These are phyloP conservation scores for Platanus orientalis DNA, from an alignment of 164 flowering plant species.

Conservation along the genomic window DNA sequence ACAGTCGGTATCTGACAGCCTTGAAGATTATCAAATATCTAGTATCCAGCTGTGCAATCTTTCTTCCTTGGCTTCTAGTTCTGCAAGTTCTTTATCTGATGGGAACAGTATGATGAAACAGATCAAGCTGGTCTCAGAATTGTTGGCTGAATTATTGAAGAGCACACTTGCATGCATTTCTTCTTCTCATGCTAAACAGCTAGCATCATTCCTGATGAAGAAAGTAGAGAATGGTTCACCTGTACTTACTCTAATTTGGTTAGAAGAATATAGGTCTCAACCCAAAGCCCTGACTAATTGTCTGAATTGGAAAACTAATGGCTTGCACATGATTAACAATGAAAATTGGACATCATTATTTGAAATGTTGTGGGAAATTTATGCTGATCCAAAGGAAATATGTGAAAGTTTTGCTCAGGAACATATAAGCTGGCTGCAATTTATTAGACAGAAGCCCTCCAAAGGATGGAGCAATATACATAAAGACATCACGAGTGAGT, in stretches of 20 bases:
- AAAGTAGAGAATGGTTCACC: conserved; percentile 39
- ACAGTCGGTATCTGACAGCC: conserved; percentile 16
- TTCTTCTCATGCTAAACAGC: conserved; percentile 45
- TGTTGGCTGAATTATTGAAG: conserved; percentile 35
- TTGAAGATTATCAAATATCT: conserved; percentile 23
- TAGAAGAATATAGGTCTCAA: conserved; percentile 32
- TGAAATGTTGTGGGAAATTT: conserved; percentile 48
- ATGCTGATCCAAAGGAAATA: conserved; percentile 42
- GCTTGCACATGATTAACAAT: conserved; percentile 17
- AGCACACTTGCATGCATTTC: conserved; percentile 39
- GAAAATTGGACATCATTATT: conserved; percentile 23
- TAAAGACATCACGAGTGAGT: conserved; percentile 20
- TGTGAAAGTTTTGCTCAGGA: conserved; percentile 40
- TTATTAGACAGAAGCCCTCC: conserved; percentile 28
- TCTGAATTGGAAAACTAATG: conserved; percentile 17
- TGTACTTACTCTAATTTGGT: conserved; percentile 38
- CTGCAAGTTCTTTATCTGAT: conserved; percentile 23
- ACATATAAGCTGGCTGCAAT: conserved; percentile 27
- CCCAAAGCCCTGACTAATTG: conserved; percentile 14
- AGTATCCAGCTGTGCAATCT: conserved; percentile 8
- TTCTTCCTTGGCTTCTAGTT: conserved; percentile 22
- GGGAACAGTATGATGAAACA: conserved; percentile 16
- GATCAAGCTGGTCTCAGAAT: conserved; percentile 20
- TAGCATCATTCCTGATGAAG: conserved; percentile 39
- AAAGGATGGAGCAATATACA: conserved; percentile 58